Base-by-base conservation (phyloP, 1,139 yeast genomes). In the Nadsonia commutata region DNA sequence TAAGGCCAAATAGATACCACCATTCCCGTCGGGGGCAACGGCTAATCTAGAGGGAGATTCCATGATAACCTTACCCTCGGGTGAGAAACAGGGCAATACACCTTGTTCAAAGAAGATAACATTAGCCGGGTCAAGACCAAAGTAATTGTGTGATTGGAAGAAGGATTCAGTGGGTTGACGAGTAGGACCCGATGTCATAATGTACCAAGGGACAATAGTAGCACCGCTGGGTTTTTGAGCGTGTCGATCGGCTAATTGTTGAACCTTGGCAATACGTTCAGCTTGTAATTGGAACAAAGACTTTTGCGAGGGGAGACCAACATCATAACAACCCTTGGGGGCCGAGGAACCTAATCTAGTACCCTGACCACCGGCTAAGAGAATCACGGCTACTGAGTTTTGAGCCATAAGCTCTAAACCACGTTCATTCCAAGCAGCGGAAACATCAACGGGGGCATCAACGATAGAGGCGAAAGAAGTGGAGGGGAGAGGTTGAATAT, bases 281-380 rank as follows among this genome's bases (percentile, higher is more conserved):
- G 94, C 94, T 64, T 93, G 99, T 44, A 93, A 72, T 62, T 86
- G 95, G 63, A 90, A 93, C 47, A 93, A 67, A 1, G 94, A 76
- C 59, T 83, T 84, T 37, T 71, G 68, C 1, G 95, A 83, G 1
- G 96, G 96, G 43, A 93, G 71, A 0, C 80, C 79, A 48, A 93
- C 80, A 57, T 90, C 75, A 61, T 76, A 90, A 63, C 97, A 88
- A 1, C 99, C 99, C 63, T 90, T 90, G 38, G 99, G 99, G 27
- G 67, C 77, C 16, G 76, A 66, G 1, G 95, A 84, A 1, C 98
- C 98, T 46, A 90, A 69, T 50, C 99, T 72, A 3, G 97, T 81
- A 23, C 98, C 99, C 63, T 90, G 98, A 44, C 99, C 99, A 46
- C 98, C 99, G 9, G 98, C 96, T 81, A 90, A 79, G 46, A 90